Conservation (phyloP, 2,329 filamentous ascomycete genomes). For the Fusarium staphyleae region DNA sequence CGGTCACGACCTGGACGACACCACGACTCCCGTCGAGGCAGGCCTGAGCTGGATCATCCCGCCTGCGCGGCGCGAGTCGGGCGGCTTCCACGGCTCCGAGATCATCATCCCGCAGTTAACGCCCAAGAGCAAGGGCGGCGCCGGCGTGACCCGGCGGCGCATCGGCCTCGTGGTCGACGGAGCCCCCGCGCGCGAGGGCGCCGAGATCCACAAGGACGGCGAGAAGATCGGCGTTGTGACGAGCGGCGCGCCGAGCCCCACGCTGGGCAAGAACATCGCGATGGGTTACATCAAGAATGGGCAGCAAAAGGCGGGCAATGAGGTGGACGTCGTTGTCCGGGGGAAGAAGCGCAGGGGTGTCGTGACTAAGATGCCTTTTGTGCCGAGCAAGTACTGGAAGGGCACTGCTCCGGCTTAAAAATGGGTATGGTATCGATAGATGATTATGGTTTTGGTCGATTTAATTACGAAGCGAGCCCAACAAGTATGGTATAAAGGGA, state of each 20-base stretch:
- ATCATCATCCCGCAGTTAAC: constrained; percentile 79
- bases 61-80: constrained; percentile 71
- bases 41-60: constrained; percentile 80
- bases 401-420: constrained; percentile 25
- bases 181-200: constrained; percentile 88
- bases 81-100: constrained; percentile 86
- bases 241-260: constrained; percentile 88
- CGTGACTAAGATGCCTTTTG: constrained; percentile 89
- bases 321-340: constrained; percentile 78
- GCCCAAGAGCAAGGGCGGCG: constrained; percentile 74
- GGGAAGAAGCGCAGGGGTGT: constrained; percentile 77
- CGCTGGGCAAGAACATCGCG: constrained; percentile 87
- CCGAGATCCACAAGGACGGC: constrained; percentile 73
- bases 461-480: constrained; percentile 21
- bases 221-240: constrained; percentile 81
- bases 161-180: constrained; percentile 85
- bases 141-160: constrained; percentile 73
- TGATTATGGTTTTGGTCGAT: background rate
- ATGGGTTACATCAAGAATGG: constrained; percentile 92
- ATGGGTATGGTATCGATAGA: background rate
- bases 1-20: constrained; percentile 93
- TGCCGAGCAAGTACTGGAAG: constrained; percentile 75
- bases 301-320: constrained; percentile 82
- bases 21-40: constrained; percentile 66
- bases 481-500: constrained; percentile 17